phyloP scores from a whole-genome alignment of 129 eudicot genomes.

The Mikania micrantha region DNA sequence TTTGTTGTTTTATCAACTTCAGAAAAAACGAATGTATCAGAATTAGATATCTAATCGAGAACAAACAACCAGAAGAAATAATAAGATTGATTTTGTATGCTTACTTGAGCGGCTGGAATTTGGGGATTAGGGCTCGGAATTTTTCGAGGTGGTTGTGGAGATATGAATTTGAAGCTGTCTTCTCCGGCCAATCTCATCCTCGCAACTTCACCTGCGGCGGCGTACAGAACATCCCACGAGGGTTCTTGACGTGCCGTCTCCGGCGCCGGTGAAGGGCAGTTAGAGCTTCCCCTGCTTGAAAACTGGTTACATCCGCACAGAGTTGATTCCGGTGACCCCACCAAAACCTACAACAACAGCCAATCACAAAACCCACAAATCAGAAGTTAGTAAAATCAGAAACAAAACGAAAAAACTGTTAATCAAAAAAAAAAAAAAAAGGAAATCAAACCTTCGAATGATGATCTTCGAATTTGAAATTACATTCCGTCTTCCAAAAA shows the following conservation, averaged over 20 bases:
- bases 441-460: not conserved
- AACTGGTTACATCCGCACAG: conserved; percentile 39
- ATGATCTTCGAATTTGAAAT: not conserved
- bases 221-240: conserved; percentile 43
- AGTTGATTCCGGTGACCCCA: conserved; percentile 79
- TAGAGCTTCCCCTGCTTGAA: conserved; percentile 53
- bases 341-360: conserved; percentile 12
- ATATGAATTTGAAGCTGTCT: not conserved
- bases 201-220: conserved; percentile 71
- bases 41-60: not conserved
- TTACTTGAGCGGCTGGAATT: conserved; percentile 50
- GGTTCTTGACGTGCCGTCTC: conserved; percentile 9
- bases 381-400: not conserved
- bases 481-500: conserved; percentile 20
- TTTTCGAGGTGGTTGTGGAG: conserved; percentile 13
- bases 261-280: conserved; percentile 35
- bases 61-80: not conserved
- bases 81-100: too few relatives aligned
- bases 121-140: conserved; percentile 29
- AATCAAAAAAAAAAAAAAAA: not conserved
- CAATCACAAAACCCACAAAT: not conserved
- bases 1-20: conserved; percentile 38
- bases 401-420: not conserved
- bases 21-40: not conserved
- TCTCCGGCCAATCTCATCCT: conserved; percentile 45